A percentile compares a stretch with the other conserved stretches of the same genome.
phyloP scores from a whole-genome alignment of 306 rosid genomes.

The Cyclanthera cordifolia region DNA sequence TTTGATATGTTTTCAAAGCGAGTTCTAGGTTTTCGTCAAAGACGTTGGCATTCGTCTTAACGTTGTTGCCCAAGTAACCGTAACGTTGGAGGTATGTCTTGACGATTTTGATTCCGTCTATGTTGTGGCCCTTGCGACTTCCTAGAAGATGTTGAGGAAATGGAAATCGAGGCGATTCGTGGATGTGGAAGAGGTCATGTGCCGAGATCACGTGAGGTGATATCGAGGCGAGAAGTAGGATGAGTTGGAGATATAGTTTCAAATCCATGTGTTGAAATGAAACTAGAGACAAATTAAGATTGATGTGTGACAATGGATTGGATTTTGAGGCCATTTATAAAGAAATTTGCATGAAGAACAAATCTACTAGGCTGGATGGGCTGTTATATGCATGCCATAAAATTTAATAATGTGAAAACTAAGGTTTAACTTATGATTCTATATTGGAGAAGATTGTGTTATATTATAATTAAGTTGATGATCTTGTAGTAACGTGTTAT shows the following conservation, averaged over 20 bases:
- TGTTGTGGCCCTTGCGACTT: constrained; percentile 23
- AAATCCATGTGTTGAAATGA: not conserved
- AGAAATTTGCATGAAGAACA: not conserved
- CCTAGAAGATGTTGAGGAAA: constrained; percentile 25
- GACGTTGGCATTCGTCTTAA: not conserved
- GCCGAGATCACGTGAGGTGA: not conserved
- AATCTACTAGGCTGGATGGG: not conserved
- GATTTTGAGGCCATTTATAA: not conserved
- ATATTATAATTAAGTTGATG: not conserved
- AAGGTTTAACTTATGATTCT: not conserved
- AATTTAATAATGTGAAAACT: not conserved
- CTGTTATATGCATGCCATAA: not conserved
- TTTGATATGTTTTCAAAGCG: constrained; percentile 33
- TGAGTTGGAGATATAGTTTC: not conserved
- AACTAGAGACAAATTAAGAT: not conserved
- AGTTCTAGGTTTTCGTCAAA: constrained; percentile 24
- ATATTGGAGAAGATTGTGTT: not conserved
- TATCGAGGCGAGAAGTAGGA: not conserved
- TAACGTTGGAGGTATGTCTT: constrained; percentile 21
- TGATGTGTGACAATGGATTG: too few species aligned
- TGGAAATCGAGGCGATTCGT: not conserved
- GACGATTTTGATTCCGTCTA: constrained; percentile 24
- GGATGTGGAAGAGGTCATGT: too few species aligned
- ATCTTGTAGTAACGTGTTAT: not conserved
- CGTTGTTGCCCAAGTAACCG: constrained; percentile 23